Conservation (phyloP, 164 flowering plant genomes). For the Stephania japonica region DNA sequence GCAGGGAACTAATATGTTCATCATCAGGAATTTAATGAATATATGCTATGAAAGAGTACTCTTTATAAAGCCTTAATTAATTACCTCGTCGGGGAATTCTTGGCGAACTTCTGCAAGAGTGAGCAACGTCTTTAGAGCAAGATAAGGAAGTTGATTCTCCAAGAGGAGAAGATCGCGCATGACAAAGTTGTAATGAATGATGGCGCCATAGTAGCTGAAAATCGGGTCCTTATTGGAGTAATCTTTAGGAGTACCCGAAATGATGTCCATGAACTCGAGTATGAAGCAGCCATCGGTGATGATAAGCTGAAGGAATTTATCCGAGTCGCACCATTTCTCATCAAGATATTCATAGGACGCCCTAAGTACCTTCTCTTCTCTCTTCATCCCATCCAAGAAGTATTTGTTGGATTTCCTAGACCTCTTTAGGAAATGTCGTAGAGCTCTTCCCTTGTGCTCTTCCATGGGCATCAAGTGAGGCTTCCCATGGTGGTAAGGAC, state of each 20-base stretch:
- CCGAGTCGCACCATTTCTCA: background rate
- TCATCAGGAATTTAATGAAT: no score
- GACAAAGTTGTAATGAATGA: background rate
- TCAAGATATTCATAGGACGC: background rate
- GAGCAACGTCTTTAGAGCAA: slow-evolving; percentile 4
- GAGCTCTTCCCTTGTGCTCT: slow-evolving; percentile 12
- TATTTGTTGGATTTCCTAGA: background rate
- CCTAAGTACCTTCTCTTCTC: background rate
- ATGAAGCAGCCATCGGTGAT: slow-evolving; percentile 22
- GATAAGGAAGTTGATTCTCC: slow-evolving; percentile 21
- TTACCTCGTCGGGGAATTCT: background rate
- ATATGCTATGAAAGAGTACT: no score
- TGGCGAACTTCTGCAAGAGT: background rate
- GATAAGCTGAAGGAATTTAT: slow-evolving; percentile 11
- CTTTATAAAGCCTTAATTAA: no score
- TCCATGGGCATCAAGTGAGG: slow-evolving; percentile 14
- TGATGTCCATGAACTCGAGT: slow-evolving; percentile 2
- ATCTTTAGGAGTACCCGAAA: background rate
- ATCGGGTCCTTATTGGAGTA: slow-evolving; percentile 6
- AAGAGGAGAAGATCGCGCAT: slow-evolving; percentile 17
- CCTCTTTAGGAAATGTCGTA: background rate
- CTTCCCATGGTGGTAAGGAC: slow-evolving; percentile 16
- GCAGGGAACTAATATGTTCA: no score
- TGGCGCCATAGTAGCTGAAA: slow-evolving; percentile 15
- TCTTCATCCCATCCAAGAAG: background rate